A percentile compares a stretch with the other conserved stretches of the same genome.
Conservation (phyloP, 352 stramenopile species). For the Phytophthora palmivora region DNA sequence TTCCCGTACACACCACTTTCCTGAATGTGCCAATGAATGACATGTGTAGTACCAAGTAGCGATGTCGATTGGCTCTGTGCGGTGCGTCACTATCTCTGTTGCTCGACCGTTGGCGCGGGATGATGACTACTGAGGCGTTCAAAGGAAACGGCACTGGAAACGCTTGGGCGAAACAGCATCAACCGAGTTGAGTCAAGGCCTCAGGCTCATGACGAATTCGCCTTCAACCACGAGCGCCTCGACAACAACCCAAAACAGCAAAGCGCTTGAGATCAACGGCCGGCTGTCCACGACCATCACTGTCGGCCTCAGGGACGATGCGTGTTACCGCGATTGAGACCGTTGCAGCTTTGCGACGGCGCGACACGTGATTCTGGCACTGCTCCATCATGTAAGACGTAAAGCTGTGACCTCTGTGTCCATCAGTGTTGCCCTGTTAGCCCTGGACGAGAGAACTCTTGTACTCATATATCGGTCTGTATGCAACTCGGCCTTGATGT, state of each 20-base stretch:
- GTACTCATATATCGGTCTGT: too few species aligned
- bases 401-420: too few species aligned
- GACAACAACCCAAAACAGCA: slow-evolving; percentile 11
- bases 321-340: too few species aligned
- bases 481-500: slow-evolving; percentile 3
- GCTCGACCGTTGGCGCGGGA: background rate
- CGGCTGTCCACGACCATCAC: slow-evolving; percentile 6
- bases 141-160: slow-evolving; percentile 6
- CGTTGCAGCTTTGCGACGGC: too few species aligned
- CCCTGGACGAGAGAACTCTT: too few species aligned
- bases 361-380: too few species aligned
- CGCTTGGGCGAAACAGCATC: slow-evolving; percentile 10
- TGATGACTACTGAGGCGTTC: background rate
- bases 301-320: background rate
- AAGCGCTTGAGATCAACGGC: background rate
- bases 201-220: slow-evolving; percentile 13
- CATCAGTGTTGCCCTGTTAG: too few species aligned
- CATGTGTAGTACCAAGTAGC: background rate
- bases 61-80: slow-evolving; percentile 9
- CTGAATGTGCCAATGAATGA: slow-evolving; percentile 10
- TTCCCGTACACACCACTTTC: too few species aligned
- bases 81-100: slow-evolving; percentile 18
- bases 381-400: too few species aligned
- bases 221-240: background rate
- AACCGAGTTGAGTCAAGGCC: background rate